Evolutionary conservation across 2,329 filamentous ascomycete species (phyloP).

Genomic region (Lachnellula willkommii): DNA sequence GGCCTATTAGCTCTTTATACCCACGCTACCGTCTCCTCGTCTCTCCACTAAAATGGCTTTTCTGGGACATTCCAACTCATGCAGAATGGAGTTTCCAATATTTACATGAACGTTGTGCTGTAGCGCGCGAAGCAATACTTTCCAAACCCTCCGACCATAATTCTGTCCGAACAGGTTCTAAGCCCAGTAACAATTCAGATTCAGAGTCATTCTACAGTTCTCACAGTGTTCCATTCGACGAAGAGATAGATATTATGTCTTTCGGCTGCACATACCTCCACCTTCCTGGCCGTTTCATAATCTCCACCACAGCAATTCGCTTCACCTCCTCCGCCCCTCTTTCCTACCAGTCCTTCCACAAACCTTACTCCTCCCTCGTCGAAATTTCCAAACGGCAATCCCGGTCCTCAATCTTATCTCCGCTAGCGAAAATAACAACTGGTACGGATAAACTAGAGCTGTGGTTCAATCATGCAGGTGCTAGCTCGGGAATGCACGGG

Average conservation of each 20-base stretch:
- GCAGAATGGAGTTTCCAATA: conserved; percentile 33
- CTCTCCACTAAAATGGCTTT: conserved; percentile 31
- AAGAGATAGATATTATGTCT: conserved; percentile 13
- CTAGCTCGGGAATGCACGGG: neutral
- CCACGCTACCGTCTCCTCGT: conserved; percentile 34
- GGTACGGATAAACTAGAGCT: conserved; percentile 17
- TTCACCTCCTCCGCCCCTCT: conserved; percentile 10
- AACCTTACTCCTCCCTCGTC: conserved; percentile 10
- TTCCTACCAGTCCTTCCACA: conserved; percentile 5
- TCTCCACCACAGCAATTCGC: conserved; percentile 10
- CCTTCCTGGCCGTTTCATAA: conserved; percentile 12
- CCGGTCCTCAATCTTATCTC: conserved; percentile 4
- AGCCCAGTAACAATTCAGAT: neutral
- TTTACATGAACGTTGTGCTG: conserved; percentile 15
- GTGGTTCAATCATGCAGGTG: conserved; percentile 6
- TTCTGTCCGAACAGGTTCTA: neutral
- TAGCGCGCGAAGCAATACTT: conserved; percentile 5
- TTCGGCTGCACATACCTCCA: conserved; percentile 15
- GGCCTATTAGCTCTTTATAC: conserved; percentile 31
- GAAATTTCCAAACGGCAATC: conserved; percentile 21
- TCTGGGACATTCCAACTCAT: conserved; percentile 36
- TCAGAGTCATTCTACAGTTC: neutral
- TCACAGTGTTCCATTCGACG: neutral
- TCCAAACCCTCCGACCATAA: neutral
- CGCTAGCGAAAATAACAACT: conserved; percentile 12